Percentiles rank a stretch among this genome's conserved stretches.
phyloP scores from a whole-genome alignment of 768 basidiomycete species.

The Russula sp. region DNA sequence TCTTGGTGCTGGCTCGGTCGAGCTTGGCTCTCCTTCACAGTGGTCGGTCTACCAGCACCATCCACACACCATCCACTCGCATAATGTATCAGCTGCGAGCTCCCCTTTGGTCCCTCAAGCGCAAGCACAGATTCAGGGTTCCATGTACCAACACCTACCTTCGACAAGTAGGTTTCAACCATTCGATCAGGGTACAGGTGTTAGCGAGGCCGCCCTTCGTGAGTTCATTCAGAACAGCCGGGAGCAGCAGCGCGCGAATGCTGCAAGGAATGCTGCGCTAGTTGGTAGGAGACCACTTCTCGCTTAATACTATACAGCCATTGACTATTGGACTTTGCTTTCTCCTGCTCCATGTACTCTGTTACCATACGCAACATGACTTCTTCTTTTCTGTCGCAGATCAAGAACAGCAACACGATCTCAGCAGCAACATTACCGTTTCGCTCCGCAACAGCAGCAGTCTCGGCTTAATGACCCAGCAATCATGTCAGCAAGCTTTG shows the following conservation, averaged over 20 bases:
- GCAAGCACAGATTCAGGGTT: conserved; percentile 41
- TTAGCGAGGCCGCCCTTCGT: conserved; percentile 75
- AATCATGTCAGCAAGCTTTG: conserved; percentile 27
- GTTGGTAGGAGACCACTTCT: conserved; percentile 51
- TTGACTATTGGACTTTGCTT: conserved; percentile 30
- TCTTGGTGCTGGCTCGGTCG: conserved; percentile 33
- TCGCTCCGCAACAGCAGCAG: conserved; percentile 31
- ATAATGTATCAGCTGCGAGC: conserved; percentile 40
- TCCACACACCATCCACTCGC: conserved; percentile 42
- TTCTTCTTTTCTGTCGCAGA: conserved; percentile 37
- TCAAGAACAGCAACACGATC: conserved; percentile 37
- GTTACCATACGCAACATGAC: conserved; percentile 30
- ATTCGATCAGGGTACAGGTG: conserved; percentile 46
- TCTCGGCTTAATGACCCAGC: conserved; percentile 25
- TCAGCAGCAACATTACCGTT: conserved; percentile 34
- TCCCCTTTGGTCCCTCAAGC: conserved; percentile 52
- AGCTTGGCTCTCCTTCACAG: conserved; percentile 42
- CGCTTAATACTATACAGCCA: conserved; percentile 39
- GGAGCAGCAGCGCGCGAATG: conserved; percentile 43
- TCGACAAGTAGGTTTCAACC: conserved; percentile 51
- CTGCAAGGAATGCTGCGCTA: conserved; percentile 36
- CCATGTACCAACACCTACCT: conserved; percentile 37
- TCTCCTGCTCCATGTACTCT: conserved; percentile 31
- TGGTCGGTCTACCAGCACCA: conserved; percentile 47
- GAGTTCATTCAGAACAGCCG: conserved; percentile 73